Evolutionary conservation across 441 rosid genomes (phyloP).

Genomic region (Euphorbia corollata): DNA sequence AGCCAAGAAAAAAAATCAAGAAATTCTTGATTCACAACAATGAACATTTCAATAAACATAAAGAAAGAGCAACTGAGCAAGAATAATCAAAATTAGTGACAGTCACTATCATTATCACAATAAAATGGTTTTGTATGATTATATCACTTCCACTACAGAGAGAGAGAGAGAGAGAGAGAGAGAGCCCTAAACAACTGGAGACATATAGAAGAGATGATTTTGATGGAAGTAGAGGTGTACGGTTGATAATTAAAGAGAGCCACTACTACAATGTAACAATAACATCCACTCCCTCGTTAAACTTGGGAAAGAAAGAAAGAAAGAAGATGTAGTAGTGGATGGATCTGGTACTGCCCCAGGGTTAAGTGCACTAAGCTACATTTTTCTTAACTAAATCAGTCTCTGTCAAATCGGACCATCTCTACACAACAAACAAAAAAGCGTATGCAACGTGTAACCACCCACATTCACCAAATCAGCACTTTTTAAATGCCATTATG

Average conservation of each 20-base stretch:
- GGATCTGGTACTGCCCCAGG: constrained; percentile 9
- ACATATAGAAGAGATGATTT: constrained; percentile 19
- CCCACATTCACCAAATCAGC: constrained; percentile 14
- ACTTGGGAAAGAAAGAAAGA: not conserved
- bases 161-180: too few relatives aligned
- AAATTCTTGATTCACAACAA: not conserved
- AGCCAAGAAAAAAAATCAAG: constrained; percentile 1
- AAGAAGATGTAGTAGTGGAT: constrained; percentile 12
- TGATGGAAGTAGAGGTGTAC: constrained; percentile 17
- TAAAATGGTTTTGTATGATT: constrained; percentile 14
- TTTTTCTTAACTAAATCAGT: constrained; percentile 8
- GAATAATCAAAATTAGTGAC: constrained; percentile 9
- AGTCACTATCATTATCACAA: constrained; percentile 4
- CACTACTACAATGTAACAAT: too few relatives aligned
- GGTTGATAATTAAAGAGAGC: constrained; percentile 12
- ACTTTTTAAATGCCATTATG: constrained; percentile 23
- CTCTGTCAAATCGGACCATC: constrained; percentile 12
- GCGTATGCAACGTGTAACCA: constrained; percentile 28
- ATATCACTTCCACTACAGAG: constrained; percentile 15
- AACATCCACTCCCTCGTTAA: too few relatives aligned
- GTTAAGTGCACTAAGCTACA: constrained; percentile 7
- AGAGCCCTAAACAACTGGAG: constrained; percentile 11
- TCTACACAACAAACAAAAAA: constrained; percentile 16
- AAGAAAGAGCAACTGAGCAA: not conserved
- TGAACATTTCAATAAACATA: not conserved